Evolutionary conservation across 176 grass and related monocot species (phyloP), one percentile per base, ranked within the genome.

Genomic region (Oryza punctata): DNA sequence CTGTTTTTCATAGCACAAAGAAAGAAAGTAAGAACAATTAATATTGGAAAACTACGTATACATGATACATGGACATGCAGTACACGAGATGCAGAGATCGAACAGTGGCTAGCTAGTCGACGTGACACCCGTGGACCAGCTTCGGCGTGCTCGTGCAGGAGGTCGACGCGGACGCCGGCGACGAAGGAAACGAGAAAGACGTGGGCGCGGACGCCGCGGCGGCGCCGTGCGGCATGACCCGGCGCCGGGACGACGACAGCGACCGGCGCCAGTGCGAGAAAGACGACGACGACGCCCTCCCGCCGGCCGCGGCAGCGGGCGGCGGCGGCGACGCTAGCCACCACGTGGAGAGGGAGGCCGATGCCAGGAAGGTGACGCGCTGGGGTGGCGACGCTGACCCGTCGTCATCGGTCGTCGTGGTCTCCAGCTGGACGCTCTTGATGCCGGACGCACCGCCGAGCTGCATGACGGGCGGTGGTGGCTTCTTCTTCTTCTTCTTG

Each of bases 111-210:
- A 83, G 10, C 24, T 65, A 83, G 26, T 80, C 24, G 38, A 64
- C 28, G 1, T 35, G 33, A 35, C 33, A 35, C 33, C 33, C 33
- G 33, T 76, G 82, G 43, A 66, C 67, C 16, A 89, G 21, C 72
- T 85, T 89, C 66, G 88, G 88, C 54, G 88, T 89, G 88, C 82
- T 89, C 78, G 77, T 82, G 88, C 88, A 81, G 71, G 82, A 85
- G 23, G 87, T 76, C 63, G 81, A 81, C 64, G 65, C 57, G 82
- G 82, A 89, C 88, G 66, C 67, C 49, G 88, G 88, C 83, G 88
- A 89, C 65, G 78, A 65, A 24, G 78, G 72, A 57, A 89, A 89
- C 32, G 88, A 89, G 88, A 89, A 89, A 28, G 88, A 85, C 54
- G 73, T 26, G 52, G 77, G 71, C 40, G 29, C 82, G 38, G 69